phyloP scores from a whole-genome alignment of 345 rosid genomes.

The Angophora floribunda region DNA sequence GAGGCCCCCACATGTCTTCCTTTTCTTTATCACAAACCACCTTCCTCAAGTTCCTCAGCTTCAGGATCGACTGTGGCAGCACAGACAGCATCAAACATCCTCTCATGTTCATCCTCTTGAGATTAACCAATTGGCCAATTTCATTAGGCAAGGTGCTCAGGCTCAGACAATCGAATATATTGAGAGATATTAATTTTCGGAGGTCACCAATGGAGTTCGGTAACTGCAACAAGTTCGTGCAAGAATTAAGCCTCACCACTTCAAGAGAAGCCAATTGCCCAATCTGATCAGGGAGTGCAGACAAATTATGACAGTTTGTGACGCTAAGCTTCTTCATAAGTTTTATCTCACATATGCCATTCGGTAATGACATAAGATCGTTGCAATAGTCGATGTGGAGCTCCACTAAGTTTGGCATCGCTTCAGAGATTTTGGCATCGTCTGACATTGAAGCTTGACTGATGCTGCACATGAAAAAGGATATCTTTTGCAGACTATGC shows the following conservation, averaged over 20 bases:
- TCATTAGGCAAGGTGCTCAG: too few species aligned
- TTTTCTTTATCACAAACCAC: constrained; percentile 1
- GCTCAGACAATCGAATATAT: background rate
- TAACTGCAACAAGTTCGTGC: too few species aligned
- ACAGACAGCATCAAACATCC: too few species aligned
- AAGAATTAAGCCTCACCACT: background rate
- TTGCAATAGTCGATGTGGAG: constrained; percentile 36
- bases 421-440: background rate
- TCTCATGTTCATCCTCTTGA: background rate
- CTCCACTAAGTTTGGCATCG: constrained; percentile 31
- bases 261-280: background rate
- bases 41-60: constrained; percentile 18
- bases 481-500: constrained; percentile 23
- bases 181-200: constrained; percentile 15
- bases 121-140: constrained; percentile 8
- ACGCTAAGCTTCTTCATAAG: constrained; percentile 36
- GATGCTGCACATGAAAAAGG: constrained; percentile 33
- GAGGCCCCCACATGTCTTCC: too few species aligned
- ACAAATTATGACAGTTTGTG: constrained; percentile 26
- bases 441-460: background rate
- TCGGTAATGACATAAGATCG: constrained; percentile 26
- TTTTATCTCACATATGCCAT: constrained; percentile 10
- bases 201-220: too few species aligned
- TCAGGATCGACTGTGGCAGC: background rate
- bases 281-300: background rate